phyloP scores from a whole-genome alignment of 805 yeast genomes.

The Barnettozyma wickerhamii region DNA sequence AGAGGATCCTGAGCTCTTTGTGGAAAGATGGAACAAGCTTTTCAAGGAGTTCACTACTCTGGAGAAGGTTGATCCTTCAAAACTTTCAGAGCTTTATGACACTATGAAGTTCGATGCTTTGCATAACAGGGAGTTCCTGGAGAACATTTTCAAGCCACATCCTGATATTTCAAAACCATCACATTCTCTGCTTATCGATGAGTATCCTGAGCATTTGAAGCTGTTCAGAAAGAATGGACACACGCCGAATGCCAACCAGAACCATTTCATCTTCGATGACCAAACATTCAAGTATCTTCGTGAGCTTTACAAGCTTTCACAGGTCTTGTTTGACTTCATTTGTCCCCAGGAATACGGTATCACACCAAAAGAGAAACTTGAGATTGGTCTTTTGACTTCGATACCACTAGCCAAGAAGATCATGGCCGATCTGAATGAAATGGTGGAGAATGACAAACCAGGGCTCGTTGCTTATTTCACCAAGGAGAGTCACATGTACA shows the following conservation, averaged over 20 bases:
- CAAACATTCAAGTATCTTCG: conserved; percentile 75
- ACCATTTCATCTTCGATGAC: conserved; percentile 65
- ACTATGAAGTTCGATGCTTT: conserved; percentile 98
- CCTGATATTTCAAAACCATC: conserved; percentile 35
- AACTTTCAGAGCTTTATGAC: conserved; percentile 93
- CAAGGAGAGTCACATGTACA: conserved; percentile 94
- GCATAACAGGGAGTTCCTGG: conserved; percentile 87
- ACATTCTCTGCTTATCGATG: conserved; percentile 23
- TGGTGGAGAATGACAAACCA: conserved; percentile 75
- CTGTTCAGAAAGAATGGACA: conserved; percentile 17
- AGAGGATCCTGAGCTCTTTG: conserved; percentile 85
- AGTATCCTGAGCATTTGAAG: conserved; percentile 27
- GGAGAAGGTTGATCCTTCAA: conserved; percentile 96
- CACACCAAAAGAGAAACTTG: conserved; percentile 90
- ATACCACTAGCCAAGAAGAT: conserved; percentile 91
- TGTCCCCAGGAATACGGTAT: conserved; percentile 99
- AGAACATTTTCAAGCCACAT: conserved; percentile 71
- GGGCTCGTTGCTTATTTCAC: conserved; percentile 90
- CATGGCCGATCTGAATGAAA: conserved; percentile 70
- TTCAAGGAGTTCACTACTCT: conserved; percentile 88
- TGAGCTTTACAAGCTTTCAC: conserved; percentile 84
- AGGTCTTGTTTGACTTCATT: conserved; percentile 91
- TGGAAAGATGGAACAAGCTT: conserved; percentile 95
- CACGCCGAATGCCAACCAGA: conserved; percentile 16
- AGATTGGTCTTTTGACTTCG: conserved; percentile 91